Percentiles rank a stretch among this genome's conserved stretches.
phyloP scores from a whole-genome alignment of 1,284 basidiomycete species.

The Coriolopsis trogii region DNA sequence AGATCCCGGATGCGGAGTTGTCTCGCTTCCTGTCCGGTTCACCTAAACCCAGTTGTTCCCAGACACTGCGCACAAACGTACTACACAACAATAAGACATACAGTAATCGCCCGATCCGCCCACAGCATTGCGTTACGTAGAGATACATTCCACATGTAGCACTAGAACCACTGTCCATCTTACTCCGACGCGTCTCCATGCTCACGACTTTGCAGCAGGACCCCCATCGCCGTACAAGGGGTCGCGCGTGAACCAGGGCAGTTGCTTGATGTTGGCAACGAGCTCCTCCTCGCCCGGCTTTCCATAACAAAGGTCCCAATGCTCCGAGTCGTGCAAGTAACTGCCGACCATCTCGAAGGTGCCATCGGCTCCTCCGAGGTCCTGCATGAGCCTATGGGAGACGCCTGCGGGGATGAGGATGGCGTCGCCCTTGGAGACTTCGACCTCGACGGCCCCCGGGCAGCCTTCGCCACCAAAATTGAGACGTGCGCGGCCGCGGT shows the following conservation, averaged over 20 bases:
- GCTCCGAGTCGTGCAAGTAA: conserved; percentile 37
- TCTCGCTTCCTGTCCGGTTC: too few species aligned
- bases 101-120: too few species aligned
- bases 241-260: conserved; percentile 43
- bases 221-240: conserved; percentile 44
- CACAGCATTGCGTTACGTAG: too few species aligned
- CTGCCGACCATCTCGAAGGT: conserved; percentile 45
- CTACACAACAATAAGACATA: too few species aligned
- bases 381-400: conserved; percentile 39
- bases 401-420: conserved; percentile 46
- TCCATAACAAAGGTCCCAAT: conserved; percentile 46
- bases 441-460: conserved; percentile 33
- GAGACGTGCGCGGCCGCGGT: conserved; percentile 36
- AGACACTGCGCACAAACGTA: too few species aligned
- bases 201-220: conserved; percentile 24
- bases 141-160: too few species aligned
- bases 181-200: background rate
- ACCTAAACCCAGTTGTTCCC: too few species aligned
- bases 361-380: conserved; percentile 32
- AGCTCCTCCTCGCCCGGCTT: conserved; percentile 29
- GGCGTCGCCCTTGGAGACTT: conserved; percentile 41
- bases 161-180: too few species aligned
- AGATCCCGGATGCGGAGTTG: too few species aligned
- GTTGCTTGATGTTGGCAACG: conserved; percentile 33
- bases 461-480: conserved; percentile 45